A percentile compares a stretch with the other conserved stretches of the same genome.
These are phyloP conservation scores for Diaporthe citri DNA, from an alignment of 2,329 filamentous ascomycete species.

Conservation along the genomic window DNA sequence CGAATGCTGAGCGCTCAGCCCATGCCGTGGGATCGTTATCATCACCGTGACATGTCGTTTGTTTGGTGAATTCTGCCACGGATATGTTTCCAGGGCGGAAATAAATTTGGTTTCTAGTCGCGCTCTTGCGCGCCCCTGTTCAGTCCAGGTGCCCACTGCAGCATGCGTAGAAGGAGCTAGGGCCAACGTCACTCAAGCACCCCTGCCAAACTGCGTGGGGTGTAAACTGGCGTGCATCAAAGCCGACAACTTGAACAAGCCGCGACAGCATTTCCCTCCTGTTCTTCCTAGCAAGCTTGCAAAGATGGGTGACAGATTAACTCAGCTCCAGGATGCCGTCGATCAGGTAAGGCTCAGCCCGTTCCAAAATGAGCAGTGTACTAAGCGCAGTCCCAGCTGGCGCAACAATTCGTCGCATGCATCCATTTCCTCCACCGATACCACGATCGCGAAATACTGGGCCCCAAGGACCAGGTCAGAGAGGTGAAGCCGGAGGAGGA, in stretches of 20 bases:
- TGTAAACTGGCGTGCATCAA: neutral
- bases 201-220: conserved; percentile 1
- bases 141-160: conserved; percentile 10
- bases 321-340: conserved; percentile 86
- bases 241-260: neutral
- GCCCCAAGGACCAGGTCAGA: conserved; percentile 69
- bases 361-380: neutral
- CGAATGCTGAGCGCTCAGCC: conserved; percentile 34
- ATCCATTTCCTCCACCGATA: conserved; percentile 76
- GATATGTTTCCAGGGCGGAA: neutral
- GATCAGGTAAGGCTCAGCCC: conserved; percentile 72
- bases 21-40: conserved; percentile 31
- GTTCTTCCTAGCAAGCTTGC: conserved; percentile 35
- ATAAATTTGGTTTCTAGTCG: neutral
- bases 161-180: conserved; percentile 21
- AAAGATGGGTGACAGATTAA: conserved; percentile 80
- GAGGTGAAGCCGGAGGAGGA: conserved; percentile 68
- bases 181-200: conserved; percentile 19
- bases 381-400: conserved; percentile 61
- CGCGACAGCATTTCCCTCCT: neutral
- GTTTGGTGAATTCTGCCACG: neutral
- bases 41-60: conserved; percentile 38
- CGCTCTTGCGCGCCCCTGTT: conserved; percentile 1
- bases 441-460: conserved; percentile 74
- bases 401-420: conserved; percentile 76